Percentiles rank a stretch among this genome's conserved stretches.
Evolutionary conservation across 352 stramenopile genomes (phyloP).

Genomic region (Phytopythium sindhum): DNA sequence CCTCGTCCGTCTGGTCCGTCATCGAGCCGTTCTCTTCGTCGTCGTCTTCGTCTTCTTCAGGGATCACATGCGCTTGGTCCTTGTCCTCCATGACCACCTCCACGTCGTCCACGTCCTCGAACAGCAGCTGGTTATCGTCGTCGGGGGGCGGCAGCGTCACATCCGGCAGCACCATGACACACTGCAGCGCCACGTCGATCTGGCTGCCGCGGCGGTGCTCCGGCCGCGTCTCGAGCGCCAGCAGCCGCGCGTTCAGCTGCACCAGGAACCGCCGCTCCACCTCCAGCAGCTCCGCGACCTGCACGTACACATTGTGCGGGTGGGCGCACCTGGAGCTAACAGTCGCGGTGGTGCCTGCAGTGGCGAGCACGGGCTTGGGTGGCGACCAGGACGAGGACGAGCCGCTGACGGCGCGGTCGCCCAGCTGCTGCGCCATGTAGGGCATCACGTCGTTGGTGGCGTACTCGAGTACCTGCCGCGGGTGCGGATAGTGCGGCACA

Average conservation of each 20-base stretch:
- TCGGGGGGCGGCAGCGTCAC: conserved; percentile 65
- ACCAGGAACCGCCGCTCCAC: conserved; percentile 58
- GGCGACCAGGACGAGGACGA: neutral
- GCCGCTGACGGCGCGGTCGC: conserved; percentile 4
- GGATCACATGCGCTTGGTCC: conserved; percentile 5
- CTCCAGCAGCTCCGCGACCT: conserved; percentile 69
- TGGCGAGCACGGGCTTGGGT: neutral
- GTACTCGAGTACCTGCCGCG: conserved; percentile 65
- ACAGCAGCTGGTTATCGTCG: conserved; percentile 30
- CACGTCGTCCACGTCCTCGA: conserved; percentile 31
- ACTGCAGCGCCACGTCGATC: conserved; percentile 69
- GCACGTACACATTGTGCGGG: conserved; percentile 37
- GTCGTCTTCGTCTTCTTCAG: conserved; percentile 15
- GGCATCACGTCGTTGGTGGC: conserved; percentile 73
- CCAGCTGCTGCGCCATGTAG: conserved; percentile 47
- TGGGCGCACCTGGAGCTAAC: neutral
- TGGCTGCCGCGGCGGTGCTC: conserved; percentile 60
- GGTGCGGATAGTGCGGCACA: conserved; percentile 65
- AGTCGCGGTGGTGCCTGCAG: neutral
- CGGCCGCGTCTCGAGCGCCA: conserved; percentile 53
- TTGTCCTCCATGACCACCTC: conserved; percentile 17
- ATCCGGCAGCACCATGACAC: conserved; percentile 77
- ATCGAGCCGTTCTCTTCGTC: conserved; percentile 16
- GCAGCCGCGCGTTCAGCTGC: conserved; percentile 59
- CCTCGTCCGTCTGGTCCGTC: conserved; percentile 35